Evolutionary conservation across 2,329 filamentous ascomycete species (phyloP).

Genomic region (Pseudogymnoascus sp.): DNA sequence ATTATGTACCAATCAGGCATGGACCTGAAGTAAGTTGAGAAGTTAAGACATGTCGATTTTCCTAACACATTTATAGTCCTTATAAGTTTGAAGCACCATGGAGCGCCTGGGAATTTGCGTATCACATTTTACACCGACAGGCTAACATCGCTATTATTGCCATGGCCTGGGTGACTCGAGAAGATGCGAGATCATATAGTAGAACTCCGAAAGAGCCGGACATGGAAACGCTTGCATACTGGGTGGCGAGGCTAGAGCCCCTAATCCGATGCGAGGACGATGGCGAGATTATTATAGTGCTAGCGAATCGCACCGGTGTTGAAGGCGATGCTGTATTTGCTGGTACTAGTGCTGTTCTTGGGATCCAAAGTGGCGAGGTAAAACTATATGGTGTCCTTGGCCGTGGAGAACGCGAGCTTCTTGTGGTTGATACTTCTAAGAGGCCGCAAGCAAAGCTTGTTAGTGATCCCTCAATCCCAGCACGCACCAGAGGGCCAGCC

Average conservation of each 20-base stretch:
- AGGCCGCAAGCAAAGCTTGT: conserved; percentile 20
- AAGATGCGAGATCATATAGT: conserved; percentile 38
- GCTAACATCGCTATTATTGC: conserved; percentile 59
- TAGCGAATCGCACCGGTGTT: conserved; percentile 61
- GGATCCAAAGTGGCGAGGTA: conserved; percentile 56
- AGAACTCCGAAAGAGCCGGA: conserved; percentile 51
- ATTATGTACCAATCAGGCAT: conserved; percentile 33
- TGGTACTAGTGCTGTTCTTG: conserved; percentile 63
- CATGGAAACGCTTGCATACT: conserved; percentile 65
- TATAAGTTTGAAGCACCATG: conserved; percentile 44
- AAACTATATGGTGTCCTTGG: conserved; percentile 62
- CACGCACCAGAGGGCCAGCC: not conserved
- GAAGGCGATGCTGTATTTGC: conserved; percentile 62
- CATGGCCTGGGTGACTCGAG: conserved; percentile 70
- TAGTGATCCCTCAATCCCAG: conserved; percentile 7
- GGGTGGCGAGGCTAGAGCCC: conserved; percentile 63
- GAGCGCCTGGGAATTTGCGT: conserved; percentile 38
- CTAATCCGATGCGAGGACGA: conserved; percentile 42
- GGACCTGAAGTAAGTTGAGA: conserved; percentile 47
- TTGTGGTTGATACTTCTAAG: conserved; percentile 52
- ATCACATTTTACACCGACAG: conserved; percentile 44
- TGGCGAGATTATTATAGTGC: conserved; percentile 57
- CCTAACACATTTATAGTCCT: conserved; percentile 31
- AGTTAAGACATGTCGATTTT: not conserved
- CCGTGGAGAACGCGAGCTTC: conserved; percentile 57